Base-by-base conservation (phyloP, 1,284 basidiomycete species). In the Omphalotus olearius region DNA sequence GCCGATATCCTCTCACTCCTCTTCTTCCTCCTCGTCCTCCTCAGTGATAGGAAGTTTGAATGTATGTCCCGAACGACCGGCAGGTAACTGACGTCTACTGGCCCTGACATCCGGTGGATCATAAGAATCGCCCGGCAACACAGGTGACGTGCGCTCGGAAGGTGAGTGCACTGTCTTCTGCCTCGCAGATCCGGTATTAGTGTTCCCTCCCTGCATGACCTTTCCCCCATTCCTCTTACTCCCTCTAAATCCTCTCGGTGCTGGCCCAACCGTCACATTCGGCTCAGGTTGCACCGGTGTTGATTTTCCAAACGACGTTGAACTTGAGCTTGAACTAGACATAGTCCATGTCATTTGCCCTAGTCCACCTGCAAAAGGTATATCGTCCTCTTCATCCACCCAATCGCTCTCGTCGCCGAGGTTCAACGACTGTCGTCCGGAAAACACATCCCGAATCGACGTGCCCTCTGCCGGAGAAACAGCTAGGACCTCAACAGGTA, bases 351-450 rank as follows among this genome's bases (percentile, higher is more conserved):
- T 73, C 70, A 80, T 74, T 67, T 91, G 88, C 0, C 88, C 88
- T 36, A 91, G 66, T 4, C 88, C 88, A 45, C 87, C 88, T 11
- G 81, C 83, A 66, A 88, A 91, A n/a, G 82, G 80, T 33, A 79
- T 66, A 57, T 91, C 88, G 20, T 90, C 87, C 39, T 91, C 89
- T 59, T 90, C 86, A 61, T 91, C 88, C 4, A 89, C 82, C 88
- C 88, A 91, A 54, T 91, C 88, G 40, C 82, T 83, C 59, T 91
- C 88, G 60, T 90, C 88, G 6, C 84, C 83, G 51, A 78, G 66
- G 57, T 64, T 80, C 45, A 82, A 63, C 26, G 81, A 80, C 47
- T 75, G 76, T 56, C 84, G 69, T 2, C 82, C 81, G 13, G 84
- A 80, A 59, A 91, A 90, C 25, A 91, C 88, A 57, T 91, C 88